phyloP scores from a whole-genome alignment of 768 basidiomycete genomes.

The Leccinum uliginosum region DNA sequence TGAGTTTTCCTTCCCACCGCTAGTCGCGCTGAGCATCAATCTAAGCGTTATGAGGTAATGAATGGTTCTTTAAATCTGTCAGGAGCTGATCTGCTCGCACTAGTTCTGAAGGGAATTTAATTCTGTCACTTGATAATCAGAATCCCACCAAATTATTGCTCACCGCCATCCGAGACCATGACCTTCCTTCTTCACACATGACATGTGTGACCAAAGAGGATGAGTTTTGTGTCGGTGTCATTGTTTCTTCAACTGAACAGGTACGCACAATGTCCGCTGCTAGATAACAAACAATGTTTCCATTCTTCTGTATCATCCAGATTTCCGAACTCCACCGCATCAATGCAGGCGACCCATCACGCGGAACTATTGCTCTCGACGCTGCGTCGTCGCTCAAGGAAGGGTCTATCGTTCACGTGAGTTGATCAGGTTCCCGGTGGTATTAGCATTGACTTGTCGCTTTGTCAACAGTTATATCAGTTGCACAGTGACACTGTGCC shows the following conservation, averaged over 20 bases:
- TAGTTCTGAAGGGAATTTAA: slow-evolving; percentile 67
- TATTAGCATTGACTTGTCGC: neutral
- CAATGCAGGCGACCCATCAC: slow-evolving; percentile 67
- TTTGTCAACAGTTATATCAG: slow-evolving; percentile 39
- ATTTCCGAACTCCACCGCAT: slow-evolving; percentile 50
- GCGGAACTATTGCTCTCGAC: slow-evolving; percentile 62
- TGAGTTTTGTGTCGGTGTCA: slow-evolving; percentile 53
- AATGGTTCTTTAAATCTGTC: neutral
- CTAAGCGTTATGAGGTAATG: slow-evolving; percentile 54
- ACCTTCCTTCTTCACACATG: slow-evolving; percentile 21
- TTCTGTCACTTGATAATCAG: slow-evolving; percentile 49
- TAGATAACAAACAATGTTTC: neutral
- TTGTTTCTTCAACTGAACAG: slow-evolving; percentile 16
- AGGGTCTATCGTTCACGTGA: slow-evolving; percentile 51
- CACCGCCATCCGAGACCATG: slow-evolving; percentile 41
- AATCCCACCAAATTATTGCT: slow-evolving; percentile 65
- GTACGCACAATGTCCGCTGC: neutral
- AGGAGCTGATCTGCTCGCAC: neutral
- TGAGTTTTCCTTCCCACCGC: slow-evolving; percentile 34
- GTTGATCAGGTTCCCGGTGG: slow-evolving; percentile 4
- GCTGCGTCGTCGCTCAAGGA: slow-evolving; percentile 44
- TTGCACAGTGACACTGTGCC: slow-evolving; percentile 25
- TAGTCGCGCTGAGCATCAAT: slow-evolving; percentile 38
- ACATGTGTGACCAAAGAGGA: slow-evolving; percentile 45
- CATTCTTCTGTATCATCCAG: slow-evolving; percentile 22